A percentile compares a stretch with the other conserved stretches of the same genome.
Evolutionary conservation across 768 basidiomycete genomes (phyloP).

Genomic region (Amanita muscaria): DNA sequence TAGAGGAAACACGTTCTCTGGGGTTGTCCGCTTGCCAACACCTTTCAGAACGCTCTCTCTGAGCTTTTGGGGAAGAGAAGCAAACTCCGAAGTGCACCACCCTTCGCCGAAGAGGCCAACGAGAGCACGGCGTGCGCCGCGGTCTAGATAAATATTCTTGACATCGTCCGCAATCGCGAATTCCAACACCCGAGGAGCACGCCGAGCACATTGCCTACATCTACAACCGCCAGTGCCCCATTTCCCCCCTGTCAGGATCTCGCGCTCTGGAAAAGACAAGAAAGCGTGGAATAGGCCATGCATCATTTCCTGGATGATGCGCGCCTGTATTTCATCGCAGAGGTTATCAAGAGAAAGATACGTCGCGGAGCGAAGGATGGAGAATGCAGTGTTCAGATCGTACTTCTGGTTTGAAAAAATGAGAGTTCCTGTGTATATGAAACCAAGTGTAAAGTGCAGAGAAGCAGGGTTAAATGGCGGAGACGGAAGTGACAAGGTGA

Average conservation of each 20-base stretch:
- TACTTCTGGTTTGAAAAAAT: constrained; percentile 88
- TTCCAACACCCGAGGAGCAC: constrained; percentile 76
- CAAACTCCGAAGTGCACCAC: constrained; percentile 83
- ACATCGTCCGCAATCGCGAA: constrained; percentile 77
- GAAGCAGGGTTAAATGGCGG: constrained; percentile 95
- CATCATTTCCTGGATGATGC: constrained; percentile 81
- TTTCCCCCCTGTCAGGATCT: constrained; percentile 58
- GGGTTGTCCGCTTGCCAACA: constrained; percentile 58
- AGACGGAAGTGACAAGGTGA: constrained; percentile 67
- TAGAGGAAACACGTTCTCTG: constrained; percentile 57
- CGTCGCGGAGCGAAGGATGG: constrained; percentile 73
- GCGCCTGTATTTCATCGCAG: constrained; percentile 70
- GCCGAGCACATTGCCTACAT: constrained; percentile 74
- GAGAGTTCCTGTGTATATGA: constrained; percentile 91
- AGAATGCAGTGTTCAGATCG: constrained; percentile 87
- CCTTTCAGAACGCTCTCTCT: constrained; percentile 67
- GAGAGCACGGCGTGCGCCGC: constrained; percentile 65
- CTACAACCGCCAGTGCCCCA: constrained; percentile 83
- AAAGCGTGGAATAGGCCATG: constrained; percentile 87
- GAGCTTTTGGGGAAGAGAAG: constrained; percentile 52
- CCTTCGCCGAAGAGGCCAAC: constrained; percentile 83
- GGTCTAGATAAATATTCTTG: constrained; percentile 58
- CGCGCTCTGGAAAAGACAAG: constrained; percentile 72
- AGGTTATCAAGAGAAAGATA: constrained; percentile 74
- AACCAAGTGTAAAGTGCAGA: constrained; percentile 89